Evolutionary conservation across 805 yeast species (phyloP).

Genomic region (Kurtzmaniella cleridarum): DNA sequence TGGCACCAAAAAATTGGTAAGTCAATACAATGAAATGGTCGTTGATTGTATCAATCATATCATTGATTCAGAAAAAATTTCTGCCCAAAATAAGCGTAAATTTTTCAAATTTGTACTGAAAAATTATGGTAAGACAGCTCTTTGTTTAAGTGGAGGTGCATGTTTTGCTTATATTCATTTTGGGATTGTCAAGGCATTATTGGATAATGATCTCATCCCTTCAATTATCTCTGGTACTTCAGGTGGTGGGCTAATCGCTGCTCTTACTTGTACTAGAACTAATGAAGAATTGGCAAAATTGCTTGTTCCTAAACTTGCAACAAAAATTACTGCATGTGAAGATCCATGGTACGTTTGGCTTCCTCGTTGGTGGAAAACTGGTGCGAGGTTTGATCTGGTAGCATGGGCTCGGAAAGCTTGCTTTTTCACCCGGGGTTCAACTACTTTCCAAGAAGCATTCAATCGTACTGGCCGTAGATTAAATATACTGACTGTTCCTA

Average conservation of each 20-base stretch:
- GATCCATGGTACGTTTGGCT: slow-evolving; percentile 58
- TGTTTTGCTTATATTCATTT: slow-evolving; percentile 73
- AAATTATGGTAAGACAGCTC: slow-evolving; percentile 67
- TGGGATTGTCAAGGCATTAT: slow-evolving; percentile 66
- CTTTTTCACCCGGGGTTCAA: slow-evolving; percentile 70
- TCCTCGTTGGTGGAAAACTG: slow-evolving; percentile 64
- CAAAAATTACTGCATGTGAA: slow-evolving; percentile 63
- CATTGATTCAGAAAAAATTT: slow-evolving; percentile 29
- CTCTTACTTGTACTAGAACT: slow-evolving; percentile 63
- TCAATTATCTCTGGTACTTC: slow-evolving; percentile 70
- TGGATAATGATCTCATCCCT: slow-evolving; percentile 65
- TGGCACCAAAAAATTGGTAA: slow-evolving; percentile 64
- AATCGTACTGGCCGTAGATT: slow-evolving; percentile 64
- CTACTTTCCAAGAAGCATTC: slow-evolving; percentile 67
- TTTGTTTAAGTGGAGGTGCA: slow-evolving; percentile 76
- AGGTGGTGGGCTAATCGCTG: slow-evolving; percentile 78
- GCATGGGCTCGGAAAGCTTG: slow-evolving; percentile 66
- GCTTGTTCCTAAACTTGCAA: slow-evolving; percentile 56
- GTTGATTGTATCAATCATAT: slow-evolving; percentile 42
- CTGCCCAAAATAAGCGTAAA: slow-evolving; percentile 37
- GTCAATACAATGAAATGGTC: slow-evolving; percentile 50
- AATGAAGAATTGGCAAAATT: slow-evolving; percentile 56
- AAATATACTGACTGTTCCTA: slow-evolving; percentile 74
- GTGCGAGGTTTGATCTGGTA: slow-evolving; percentile 72
- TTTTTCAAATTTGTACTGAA: slow-evolving; percentile 55